Percentiles rank a stretch among this genome's conserved stretches.
Evolutionary conservation across 2,329 filamentous ascomycete species (phyloP).

Genomic region (Knufia petricola): DNA sequence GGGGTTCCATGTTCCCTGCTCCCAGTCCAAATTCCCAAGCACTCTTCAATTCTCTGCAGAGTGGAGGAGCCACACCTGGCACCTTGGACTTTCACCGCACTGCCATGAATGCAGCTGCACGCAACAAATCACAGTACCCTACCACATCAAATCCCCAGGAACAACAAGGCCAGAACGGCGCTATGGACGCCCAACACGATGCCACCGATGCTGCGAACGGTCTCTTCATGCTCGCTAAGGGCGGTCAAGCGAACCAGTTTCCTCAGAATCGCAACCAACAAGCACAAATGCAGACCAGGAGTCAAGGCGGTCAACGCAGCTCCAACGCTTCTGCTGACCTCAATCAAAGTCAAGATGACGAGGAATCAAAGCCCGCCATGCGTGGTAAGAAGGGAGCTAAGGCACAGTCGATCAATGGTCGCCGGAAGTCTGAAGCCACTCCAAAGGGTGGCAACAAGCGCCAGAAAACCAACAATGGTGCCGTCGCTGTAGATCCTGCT

Average conservation of each 20-base stretch:
- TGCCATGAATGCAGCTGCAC: constrained; percentile 68
- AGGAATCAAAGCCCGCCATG: constrained; percentile 52
- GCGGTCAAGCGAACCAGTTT: constrained; percentile 49
- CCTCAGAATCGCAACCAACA: constrained; percentile 42
- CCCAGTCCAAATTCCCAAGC: constrained; percentile 80
- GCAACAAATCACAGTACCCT: constrained; percentile 45
- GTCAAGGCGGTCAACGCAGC: constrained; percentile 31
- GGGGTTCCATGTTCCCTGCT: constrained; percentile 93
- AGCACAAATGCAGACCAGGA: constrained; percentile 40
- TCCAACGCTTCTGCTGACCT: constrained; percentile 48
- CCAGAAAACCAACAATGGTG: constrained; percentile 49
- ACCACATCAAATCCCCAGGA: constrained; percentile 36
- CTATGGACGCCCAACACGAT: constrained; percentile 65
- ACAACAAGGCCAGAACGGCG: constrained; percentile 27
- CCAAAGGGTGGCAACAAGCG: constrained; percentile 66
- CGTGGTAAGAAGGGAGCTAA: constrained; percentile 62
- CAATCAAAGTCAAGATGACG: constrained; percentile 62
- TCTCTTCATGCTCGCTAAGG: constrained; percentile 73
- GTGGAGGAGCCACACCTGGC: constrained; percentile 74
- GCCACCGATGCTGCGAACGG: constrained; percentile 91
- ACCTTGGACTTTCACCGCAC: constrained; percentile 93
- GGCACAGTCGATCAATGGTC: constrained; percentile 47
- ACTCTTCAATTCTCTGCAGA: constrained; percentile 67
- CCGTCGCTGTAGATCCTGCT: constrained; percentile 30
- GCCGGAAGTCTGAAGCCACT: constrained; percentile 63